Evolutionary conservation across 495 filamentous ascomycete species (phyloP), one percentile per base, ranked within the genome.

Genomic region (Trichocladium uniseriatum): DNA sequence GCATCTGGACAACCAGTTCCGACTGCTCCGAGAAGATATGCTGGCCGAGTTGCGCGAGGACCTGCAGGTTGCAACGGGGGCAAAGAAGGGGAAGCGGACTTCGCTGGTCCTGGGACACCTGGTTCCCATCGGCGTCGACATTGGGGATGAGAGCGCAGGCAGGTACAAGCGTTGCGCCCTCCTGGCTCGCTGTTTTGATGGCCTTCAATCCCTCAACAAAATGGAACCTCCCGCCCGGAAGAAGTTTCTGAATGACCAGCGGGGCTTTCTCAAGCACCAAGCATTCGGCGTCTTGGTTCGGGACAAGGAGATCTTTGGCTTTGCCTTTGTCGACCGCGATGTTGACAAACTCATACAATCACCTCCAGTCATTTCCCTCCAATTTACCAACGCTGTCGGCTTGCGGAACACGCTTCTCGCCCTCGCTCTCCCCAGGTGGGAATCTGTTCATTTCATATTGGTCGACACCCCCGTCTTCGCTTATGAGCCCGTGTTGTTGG

Each of bases 1-100:
- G 0, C 82, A 88, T 59, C 52, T 86, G 0, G 86, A 89, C 57
- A 89, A 87, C 54, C 84, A 90, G 47, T 94, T 88, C 55, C 83
- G 87, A 0, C 75, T 91, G 2, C 64, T 87, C 2, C 67, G 87
- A 5, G 84, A 91, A 52, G 86, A 91, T 48, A 80, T 89, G 76
- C 63, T 89, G 0, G 74, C 67, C 0, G 83, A 83, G 44, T 62
- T 89, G 8, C 74, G 81, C 0, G 77, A 82, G 13, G 82, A 82
- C 35, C 38, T 82, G 0, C 73, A 78, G 41, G 60, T 71, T 18
- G 70, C 70, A 3, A 53, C 16, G 5, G 70, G 65, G 0, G 53
- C 42, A 37, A 79, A 71, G 43, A 75, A 71, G 46, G 70, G 72
- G 7, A 66, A 57, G 36, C 38, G 61, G 48, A 39, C 64, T 62